These are phyloP conservation scores for Pholiota conissans DNA, from an alignment of 768 basidiomycete genomes.

Conservation along the genomic window DNA sequence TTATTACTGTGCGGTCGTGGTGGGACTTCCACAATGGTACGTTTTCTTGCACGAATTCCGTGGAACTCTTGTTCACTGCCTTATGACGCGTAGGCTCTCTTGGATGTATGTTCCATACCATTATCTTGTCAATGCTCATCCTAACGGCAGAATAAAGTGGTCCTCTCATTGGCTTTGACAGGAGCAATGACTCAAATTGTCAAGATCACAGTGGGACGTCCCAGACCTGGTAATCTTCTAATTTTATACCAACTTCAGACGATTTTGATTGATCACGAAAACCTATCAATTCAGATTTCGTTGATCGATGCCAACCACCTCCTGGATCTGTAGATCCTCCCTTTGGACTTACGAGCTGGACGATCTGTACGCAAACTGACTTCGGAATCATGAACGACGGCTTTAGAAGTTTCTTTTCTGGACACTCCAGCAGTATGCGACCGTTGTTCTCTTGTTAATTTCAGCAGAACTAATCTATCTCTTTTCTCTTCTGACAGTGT, in stretches of 20 bases:
- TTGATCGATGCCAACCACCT: conserved; percentile 71
- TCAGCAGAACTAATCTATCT: conserved; percentile 4
- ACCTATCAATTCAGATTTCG: conserved; percentile 43
- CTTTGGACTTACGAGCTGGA: conserved; percentile 72
- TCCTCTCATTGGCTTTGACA: conserved; percentile 73
- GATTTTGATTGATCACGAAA: background rate
- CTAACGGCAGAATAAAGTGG: conserved; percentile 40
- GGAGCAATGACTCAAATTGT: conserved; percentile 82
- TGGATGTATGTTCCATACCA: conserved; percentile 34
- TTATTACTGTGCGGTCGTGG: conserved; percentile 72
- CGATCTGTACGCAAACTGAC: conserved; percentile 79
- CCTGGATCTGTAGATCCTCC: conserved; percentile 63
- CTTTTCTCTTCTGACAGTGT: conserved; percentile 48
- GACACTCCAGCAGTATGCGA: conserved; percentile 78
- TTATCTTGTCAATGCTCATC: conserved; percentile 2
- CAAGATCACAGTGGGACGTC: conserved; percentile 88
- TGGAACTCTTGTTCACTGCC: background rate
- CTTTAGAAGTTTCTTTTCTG: conserved; percentile 90
- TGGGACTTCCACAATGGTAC: conserved; percentile 86
- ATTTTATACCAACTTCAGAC: background rate
- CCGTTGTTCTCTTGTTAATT: conserved; percentile 22
- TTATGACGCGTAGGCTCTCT: conserved; percentile 32
- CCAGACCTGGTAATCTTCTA: conserved; percentile 66
- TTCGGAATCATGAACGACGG: conserved; percentile 67
- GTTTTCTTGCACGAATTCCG: background rate